These are phyloP conservation scores for Phytophthora pinifolia DNA, from an alignment of 352 stramenopile species.

Conservation along the genomic window DNA sequence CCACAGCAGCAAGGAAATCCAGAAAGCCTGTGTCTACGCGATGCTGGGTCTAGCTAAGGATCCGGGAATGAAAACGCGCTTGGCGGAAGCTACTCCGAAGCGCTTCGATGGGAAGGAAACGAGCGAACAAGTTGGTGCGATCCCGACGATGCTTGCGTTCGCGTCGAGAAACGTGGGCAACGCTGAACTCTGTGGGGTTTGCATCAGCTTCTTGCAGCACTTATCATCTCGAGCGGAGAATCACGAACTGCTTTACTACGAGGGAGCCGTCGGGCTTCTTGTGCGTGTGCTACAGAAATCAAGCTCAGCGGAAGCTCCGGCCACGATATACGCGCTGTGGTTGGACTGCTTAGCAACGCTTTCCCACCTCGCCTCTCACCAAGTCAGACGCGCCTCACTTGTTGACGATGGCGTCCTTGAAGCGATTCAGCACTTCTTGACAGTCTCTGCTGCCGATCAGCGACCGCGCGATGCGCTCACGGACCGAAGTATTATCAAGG, in stretches of 20 bases:
- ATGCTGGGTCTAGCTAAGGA: conserved; percentile 76
- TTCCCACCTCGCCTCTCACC: conserved; percentile 54
- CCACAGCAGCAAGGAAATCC: conserved; percentile 58
- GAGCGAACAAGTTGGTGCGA: conserved; percentile 41
- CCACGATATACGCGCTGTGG: conserved; percentile 60
- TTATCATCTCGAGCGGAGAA: conserved; percentile 69
- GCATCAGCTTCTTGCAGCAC: conserved; percentile 71
- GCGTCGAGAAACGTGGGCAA: conserved; percentile 56
- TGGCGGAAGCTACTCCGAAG: conserved; percentile 46
- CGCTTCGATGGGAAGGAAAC: conserved; percentile 22
- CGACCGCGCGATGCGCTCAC: conserved; percentile 40
- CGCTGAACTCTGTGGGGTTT: conserved; percentile 65
- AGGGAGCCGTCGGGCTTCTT: conserved; percentile 57
- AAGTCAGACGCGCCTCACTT: conserved; percentile 37
- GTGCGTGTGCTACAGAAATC: conserved; percentile 56
- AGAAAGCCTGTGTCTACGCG: conserved; percentile 77
- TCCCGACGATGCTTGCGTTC: conserved; percentile 67
- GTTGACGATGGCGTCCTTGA: conserved; percentile 67
- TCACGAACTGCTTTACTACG: conserved; percentile 61
- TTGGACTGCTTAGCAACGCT: conserved; percentile 52
- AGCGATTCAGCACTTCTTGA: conserved; percentile 63
- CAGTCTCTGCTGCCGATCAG: conserved; percentile 37
- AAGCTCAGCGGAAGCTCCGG: conserved; percentile 31
- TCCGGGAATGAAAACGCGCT: conserved; percentile 64
- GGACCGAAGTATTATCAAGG: conserved; percentile 49